Conservation (phyloP, 179 eudicot genomes). For the Beta lomatogona region DNA sequence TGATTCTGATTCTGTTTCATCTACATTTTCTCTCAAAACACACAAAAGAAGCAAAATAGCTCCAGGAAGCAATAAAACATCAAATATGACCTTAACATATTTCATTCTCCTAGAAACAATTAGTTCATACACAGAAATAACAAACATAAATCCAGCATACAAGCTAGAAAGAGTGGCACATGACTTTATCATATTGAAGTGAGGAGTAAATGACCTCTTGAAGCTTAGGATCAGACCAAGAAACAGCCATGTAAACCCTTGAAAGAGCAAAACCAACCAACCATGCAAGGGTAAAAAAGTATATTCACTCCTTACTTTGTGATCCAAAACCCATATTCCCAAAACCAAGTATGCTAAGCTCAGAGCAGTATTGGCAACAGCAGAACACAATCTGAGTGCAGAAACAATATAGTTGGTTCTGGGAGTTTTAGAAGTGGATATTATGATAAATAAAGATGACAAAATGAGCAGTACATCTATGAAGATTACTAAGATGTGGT, state of each 20-base stretch:
- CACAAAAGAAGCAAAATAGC: conserved; percentile 15
- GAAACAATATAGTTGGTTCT: background rate
- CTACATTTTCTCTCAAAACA: conserved; percentile 3
- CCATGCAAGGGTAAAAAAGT: conserved; percentile 26
- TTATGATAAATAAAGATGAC: background rate
- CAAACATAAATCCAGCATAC: conserved; percentile 24
- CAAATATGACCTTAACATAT: conserved; percentile 21
- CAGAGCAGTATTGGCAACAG: conserved; percentile 17
- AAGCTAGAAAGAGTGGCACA: conserved; percentile 11
- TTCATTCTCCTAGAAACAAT: conserved; percentile 1
- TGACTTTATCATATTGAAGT: conserved; percentile 7
- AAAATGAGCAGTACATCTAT: conserved; percentile 16
- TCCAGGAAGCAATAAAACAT: conserved; percentile 27
- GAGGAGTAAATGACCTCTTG: conserved; percentile 4
- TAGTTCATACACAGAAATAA: conserved; percentile 3
- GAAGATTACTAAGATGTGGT: conserved; percentile 14
- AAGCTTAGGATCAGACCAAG: conserved; percentile 20
- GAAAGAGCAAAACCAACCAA: conserved; percentile 33
- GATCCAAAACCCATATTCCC: conserved; percentile 16
- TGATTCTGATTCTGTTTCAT: background rate
- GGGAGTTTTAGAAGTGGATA: conserved; percentile 6
- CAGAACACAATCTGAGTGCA: conserved; percentile 1
- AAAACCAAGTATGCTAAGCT: conserved; percentile 25
- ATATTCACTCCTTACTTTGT: conserved; percentile 14
- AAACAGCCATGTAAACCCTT: conserved; percentile 30